These are phyloP conservation scores for Lichtheimia ramosa DNA, from an alignment of 371 early-diverging fungal species.

Conservation along the genomic window DNA sequence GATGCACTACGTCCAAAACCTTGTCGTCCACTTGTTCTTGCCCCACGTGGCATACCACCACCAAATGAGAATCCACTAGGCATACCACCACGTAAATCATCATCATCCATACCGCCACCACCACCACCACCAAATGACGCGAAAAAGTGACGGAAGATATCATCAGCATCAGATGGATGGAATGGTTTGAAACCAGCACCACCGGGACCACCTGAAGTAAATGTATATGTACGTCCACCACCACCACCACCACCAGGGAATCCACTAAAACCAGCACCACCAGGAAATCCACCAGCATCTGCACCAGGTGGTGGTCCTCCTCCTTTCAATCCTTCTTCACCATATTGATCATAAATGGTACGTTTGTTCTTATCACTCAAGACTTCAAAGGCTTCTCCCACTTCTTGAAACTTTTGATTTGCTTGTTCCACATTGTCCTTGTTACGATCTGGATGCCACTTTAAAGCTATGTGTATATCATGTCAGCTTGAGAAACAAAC, in stretches of 20 bases:
- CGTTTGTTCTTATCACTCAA: conserved; percentile 90
- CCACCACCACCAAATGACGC: conserved; percentile 61
- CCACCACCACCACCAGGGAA: conserved; percentile 40
- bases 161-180: conserved; percentile 87
- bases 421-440: conserved; percentile 40
- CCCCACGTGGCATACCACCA: conserved; percentile 20
- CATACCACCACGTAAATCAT: conserved; percentile 30
- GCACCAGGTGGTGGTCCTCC: conserved; percentile 36
- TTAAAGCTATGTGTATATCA: conserved; percentile 28
- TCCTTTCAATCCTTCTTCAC: conserved; percentile 89
- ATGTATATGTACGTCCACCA: conserved; percentile 54
- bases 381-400: conserved; percentile 97
- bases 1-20: conserved; percentile 8
- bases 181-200: conserved; percentile 69
- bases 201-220: conserved; percentile 51
- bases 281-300: conserved; percentile 44
- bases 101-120: conserved; percentile 33
- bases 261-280: conserved; percentile 45
- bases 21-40: conserved; percentile 10
- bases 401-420: conserved; percentile 22
- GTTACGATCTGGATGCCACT: conserved; percentile 56
- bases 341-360: conserved; percentile 84
- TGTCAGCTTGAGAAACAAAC: background rate
- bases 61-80: conserved; percentile 29
- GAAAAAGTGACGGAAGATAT: conserved; percentile 91